phyloP scores from a whole-genome alignment of 495 filamentous ascomycete genomes.

The Talaromyces trachyspermus region DNA sequence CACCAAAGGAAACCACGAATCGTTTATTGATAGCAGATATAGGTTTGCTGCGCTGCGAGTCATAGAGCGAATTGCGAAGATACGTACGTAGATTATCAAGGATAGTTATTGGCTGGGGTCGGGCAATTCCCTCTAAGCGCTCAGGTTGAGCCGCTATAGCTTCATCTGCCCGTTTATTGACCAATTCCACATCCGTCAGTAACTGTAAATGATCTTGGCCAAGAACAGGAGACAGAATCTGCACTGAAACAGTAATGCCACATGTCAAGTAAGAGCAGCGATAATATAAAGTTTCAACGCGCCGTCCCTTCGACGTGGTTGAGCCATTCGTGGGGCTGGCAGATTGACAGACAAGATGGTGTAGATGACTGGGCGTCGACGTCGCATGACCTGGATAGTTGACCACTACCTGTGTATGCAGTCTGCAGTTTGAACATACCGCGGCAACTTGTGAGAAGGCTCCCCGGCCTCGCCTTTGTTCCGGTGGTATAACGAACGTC shows the following conservation, averaged over 20 bases:
- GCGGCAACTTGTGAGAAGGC: slow-evolving; percentile 44
- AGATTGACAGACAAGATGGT: slow-evolving; percentile 39
- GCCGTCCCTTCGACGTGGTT: slow-evolving; percentile 25
- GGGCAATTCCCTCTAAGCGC: slow-evolving; percentile 46
- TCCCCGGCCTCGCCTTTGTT: slow-evolving; percentile 9
- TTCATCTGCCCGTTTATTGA: slow-evolving; percentile 44
- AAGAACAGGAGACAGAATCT: slow-evolving; percentile 48
- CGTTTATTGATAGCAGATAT: slow-evolving; percentile 65
- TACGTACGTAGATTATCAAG: slow-evolving; percentile 54
- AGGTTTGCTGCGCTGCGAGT: slow-evolving; percentile 34
- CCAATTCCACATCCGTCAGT: slow-evolving; percentile 47
- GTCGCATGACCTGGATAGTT: slow-evolving; percentile 23
- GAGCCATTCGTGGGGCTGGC: slow-evolving; percentile 24
- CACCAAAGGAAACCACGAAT: slow-evolving; percentile 62
- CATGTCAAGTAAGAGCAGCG: slow-evolving; percentile 55
- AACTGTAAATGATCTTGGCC: slow-evolving; percentile 38
- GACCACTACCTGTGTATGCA: slow-evolving; percentile 45
- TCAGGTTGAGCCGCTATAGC: slow-evolving; percentile 50
- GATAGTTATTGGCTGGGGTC: slow-evolving; percentile 40
- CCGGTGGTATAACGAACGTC: slow-evolving; percentile 29
- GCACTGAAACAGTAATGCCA: slow-evolving; percentile 45
- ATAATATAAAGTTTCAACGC: slow-evolving; percentile 41
- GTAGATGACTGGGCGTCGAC: slow-evolving; percentile 28
- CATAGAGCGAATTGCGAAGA: slow-evolving; percentile 51
- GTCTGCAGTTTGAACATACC: slow-evolving; percentile 49